A percentile compares a stretch with the other conserved stretches of the same genome.
phyloP scores from a whole-genome alignment of 176 grass and related monocot genomes.

The Poa pratensis region DNA sequence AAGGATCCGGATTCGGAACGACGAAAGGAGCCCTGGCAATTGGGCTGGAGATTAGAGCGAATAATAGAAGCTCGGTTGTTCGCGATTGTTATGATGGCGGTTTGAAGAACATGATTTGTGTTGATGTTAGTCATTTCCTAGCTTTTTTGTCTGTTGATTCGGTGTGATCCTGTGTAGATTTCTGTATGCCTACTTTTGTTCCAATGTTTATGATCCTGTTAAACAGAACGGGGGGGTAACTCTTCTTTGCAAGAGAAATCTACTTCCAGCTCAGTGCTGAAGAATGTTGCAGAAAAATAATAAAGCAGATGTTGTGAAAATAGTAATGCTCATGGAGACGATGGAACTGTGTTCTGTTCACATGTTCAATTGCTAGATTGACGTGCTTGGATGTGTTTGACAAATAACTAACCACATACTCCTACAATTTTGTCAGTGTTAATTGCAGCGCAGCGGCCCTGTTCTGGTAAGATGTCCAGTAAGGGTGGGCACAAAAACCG shows the following conservation, averaged over 20 bases:
- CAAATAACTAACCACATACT: background rate
- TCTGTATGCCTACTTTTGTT: slow-evolving; percentile 5
- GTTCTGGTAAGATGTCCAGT: background rate
- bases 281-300: slow-evolving; percentile 1
- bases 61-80: background rate
- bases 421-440: too few species aligned
- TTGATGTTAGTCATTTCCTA: slow-evolving; percentile 15
- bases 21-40: slow-evolving; percentile 20
- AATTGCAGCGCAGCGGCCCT: background rate
- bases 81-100: background rate
- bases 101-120: slow-evolving; percentile 22
- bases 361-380: background rate
- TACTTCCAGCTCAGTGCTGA: background rate
- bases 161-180: slow-evolving; percentile 29
- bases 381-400: background rate
- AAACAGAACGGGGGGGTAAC: background rate
- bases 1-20: background rate
- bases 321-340: background rate
- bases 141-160: slow-evolving; percentile 34
- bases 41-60: slow-evolving; percentile 26
- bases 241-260: background rate
- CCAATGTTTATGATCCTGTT: background rate
- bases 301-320: background rate
- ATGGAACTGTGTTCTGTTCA: background rate
- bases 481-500: too few species aligned